Evolutionary conservation across 805 yeast genomes (phyloP).

Genomic region (Saccharomycopsis sp.): DNA sequence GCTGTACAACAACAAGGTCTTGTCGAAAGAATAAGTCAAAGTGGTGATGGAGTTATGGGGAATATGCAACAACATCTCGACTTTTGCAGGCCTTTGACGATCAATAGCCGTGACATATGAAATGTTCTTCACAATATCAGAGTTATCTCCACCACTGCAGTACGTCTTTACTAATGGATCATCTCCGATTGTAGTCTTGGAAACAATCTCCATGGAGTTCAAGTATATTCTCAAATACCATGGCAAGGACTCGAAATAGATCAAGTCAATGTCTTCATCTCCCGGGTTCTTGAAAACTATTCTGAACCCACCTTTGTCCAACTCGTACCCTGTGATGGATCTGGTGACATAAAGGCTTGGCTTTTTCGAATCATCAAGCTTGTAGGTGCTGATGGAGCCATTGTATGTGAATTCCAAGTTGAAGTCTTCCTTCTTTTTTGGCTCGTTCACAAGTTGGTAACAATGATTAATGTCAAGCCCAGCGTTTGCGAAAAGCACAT

Average conservation of each 20-base stretch:
- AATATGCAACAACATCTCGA: constrained; percentile 56
- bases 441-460: constrained; percentile 10
- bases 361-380: constrained; percentile 1
- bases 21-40: constrained; percentile 74
- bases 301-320: constrained; percentile 84
- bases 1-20: constrained; percentile 69
- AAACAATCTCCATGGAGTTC: constrained; percentile 48
- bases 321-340: constrained; percentile 85
- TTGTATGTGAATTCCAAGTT: constrained; percentile 10
- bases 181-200: no score
- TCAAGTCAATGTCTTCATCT: constrained; percentile 36
- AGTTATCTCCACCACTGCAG: not conserved
- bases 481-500: constrained; percentile 15
- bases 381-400: constrained; percentile 4
- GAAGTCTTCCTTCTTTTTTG: constrained; percentile 17
- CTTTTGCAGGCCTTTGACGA: constrained; percentile 70
- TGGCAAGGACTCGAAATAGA: constrained; percentile 76
- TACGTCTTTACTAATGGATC: not conserved
- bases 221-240: constrained; percentile 86
- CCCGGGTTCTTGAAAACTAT: constrained; percentile 67
- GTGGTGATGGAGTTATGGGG: constrained; percentile 59
- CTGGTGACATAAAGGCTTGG: constrained; percentile 56
- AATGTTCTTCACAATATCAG: constrained; percentile 38
- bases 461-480: constrained; percentile 18
- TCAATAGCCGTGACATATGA: constrained; percentile 73